Percentiles rank a stretch among this genome's conserved stretches.
These are phyloP conservation scores for Ophiostoma sp. DNA, from an alignment of 2,329 filamentous ascomycete genomes.

Conservation along the genomic window DNA sequence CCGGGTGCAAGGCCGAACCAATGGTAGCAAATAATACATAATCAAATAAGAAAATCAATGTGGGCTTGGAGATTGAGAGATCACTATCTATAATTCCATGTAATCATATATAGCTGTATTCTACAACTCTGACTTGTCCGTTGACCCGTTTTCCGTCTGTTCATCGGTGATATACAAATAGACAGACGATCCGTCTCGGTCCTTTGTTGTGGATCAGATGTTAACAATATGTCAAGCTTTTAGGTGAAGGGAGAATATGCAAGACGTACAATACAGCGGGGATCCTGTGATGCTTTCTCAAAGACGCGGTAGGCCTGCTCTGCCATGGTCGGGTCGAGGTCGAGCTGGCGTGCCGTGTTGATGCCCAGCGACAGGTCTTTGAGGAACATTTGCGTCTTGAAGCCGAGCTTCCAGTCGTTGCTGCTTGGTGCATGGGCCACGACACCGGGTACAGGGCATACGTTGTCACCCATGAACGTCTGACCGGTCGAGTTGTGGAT, in stretches of 20 bases:
- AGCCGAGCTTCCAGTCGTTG: neutral
- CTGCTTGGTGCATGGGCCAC: neutral
- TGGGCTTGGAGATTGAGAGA: no score
- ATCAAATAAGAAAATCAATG: no score
- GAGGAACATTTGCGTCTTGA: neutral
- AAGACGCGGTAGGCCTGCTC: neutral
- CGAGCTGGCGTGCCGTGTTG: neutral
- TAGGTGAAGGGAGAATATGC: no score
- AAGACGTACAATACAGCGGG: neutral
- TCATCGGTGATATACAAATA: neutral
- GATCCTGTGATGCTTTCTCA: neutral
- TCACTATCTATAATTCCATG: no score
- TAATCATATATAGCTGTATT: no score
- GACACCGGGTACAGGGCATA: neutral
- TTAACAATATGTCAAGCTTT: neutral
- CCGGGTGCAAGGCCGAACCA: no score
- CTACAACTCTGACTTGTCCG: no score
- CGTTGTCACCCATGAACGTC: neutral
- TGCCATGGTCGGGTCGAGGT: neutral
- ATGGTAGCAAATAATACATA: no score
- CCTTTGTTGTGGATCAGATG: no score
- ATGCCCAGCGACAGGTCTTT: neutral
- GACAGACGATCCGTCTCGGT: neutral
- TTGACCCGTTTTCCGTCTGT: neutral
- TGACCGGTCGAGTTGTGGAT: neutral